A percentile compares a stretch with the other conserved stretches of the same genome.
Evolutionary conservation across 208 protist genomes (phyloP).

Genomic region (Acanthamoeba culbertsoni): DNA sequence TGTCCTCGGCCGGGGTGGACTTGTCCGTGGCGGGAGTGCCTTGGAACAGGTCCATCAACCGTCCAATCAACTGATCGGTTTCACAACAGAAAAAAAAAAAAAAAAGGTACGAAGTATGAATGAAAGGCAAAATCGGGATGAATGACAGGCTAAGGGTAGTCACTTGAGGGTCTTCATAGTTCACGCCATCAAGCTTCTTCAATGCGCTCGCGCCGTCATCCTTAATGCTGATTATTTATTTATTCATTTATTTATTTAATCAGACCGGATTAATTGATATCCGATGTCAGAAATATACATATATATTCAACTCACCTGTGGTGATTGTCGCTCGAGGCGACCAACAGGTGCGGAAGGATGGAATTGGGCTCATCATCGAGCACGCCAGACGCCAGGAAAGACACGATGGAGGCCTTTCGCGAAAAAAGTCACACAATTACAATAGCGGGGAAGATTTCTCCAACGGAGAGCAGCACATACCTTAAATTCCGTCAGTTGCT

Average conservation of each 20-base stretch:
- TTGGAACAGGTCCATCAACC: conserved; percentile 46
- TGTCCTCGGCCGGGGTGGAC: conserved; percentile 24
- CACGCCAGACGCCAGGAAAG: neutral
- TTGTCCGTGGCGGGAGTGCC: conserved; percentile 53
- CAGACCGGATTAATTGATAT: neutral
- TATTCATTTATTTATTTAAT: too few relatives aligned
- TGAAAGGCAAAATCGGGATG: too few relatives aligned
- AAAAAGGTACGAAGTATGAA: neutral
- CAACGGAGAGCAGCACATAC: neutral
- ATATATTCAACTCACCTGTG: neutral
- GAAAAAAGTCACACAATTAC: neutral
- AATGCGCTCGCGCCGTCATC: neutral
- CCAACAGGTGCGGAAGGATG: conserved; percentile 16
- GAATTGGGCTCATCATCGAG: conserved; percentile 4
- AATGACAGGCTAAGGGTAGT: too few relatives aligned
- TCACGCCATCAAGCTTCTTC: conserved; percentile 49
- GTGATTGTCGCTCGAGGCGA: conserved; percentile 38
- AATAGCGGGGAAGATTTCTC: neutral
- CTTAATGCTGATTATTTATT: conserved; percentile 1
- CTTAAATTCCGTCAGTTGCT: conserved; percentile 29
- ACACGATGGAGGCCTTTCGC: neutral
- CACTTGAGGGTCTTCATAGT: conserved; percentile 42
- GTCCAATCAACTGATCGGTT: neutral
- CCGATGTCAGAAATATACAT: neutral
- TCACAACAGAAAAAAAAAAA: neutral